Percentiles rank a stretch among this genome's conserved stretches.
These are phyloP conservation scores for Aspergillus wentii DNA, from an alignment of 495 filamentous ascomycete genomes.

Conservation along the genomic window DNA sequence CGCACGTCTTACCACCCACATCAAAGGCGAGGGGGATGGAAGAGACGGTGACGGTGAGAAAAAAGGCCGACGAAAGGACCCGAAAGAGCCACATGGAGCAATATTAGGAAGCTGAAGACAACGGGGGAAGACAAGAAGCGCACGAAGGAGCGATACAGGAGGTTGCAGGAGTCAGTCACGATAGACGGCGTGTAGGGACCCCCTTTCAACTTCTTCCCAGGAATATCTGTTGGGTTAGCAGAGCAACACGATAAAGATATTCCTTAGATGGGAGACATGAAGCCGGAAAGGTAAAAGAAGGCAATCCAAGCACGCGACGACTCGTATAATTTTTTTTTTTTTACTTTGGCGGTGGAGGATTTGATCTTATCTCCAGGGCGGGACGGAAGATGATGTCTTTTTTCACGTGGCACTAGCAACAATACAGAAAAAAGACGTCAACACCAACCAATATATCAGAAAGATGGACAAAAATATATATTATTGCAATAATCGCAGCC, in stretches of 20 bases:
- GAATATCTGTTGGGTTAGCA: conserved; percentile 1
- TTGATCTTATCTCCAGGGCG: conserved; percentile 13
- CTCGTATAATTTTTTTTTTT: background rate
- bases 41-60: conserved; percentile 82
- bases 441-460: too few species aligned
- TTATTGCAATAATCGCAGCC: too few species aligned
- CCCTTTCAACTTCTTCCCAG: background rate
- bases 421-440: too few species aligned
- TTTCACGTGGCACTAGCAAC: conserved; percentile 5
- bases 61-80: conserved; percentile 67
- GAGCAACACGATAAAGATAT: background rate
- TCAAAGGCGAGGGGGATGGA: conserved; percentile 95
- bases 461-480: conserved; percentile 2
- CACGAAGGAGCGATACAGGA: too few species aligned
- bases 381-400: conserved; percentile 3
- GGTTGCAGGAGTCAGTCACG: too few species aligned
- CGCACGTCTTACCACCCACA: conserved; percentile 90
- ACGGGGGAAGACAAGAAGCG: too few species aligned
- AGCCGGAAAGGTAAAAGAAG: background rate
- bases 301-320: too few species aligned
- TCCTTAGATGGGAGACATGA: conserved; percentile 2
- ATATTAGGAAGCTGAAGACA: too few species aligned
- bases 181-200: too few species aligned
- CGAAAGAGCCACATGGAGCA: conserved; percentile 69
- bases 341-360: background rate